Evolutionary conservation across 805 yeast species (phyloP).

Genomic region (Ogataea saltuana): DNA sequence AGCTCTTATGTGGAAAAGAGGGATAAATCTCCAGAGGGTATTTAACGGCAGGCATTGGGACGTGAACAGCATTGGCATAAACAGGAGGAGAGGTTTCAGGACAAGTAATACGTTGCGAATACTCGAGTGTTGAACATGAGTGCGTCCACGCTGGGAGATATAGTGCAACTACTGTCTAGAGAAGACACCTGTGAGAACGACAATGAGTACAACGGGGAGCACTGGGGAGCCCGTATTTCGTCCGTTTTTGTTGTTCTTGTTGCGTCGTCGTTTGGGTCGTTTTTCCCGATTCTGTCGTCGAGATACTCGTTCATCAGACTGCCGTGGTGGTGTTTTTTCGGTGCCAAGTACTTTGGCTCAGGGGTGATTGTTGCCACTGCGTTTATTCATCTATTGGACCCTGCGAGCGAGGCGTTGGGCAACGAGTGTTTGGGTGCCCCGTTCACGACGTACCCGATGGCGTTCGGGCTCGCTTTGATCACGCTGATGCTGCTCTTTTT

Average conservation of each 20-base stretch:
- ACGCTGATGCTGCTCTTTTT: conserved; percentile 53
- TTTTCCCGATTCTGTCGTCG: conserved; percentile 63
- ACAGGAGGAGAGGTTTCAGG: too few species aligned
- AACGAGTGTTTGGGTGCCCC: conserved; percentile 64
- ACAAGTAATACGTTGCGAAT: too few species aligned
- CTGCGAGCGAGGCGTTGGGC: conserved; percentile 61
- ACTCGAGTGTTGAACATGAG: too few species aligned
- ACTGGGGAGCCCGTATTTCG: conserved; percentile 51
- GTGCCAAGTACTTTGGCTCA: conserved; percentile 76
- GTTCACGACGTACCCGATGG: conserved; percentile 53
- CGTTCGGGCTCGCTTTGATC: conserved; percentile 54
- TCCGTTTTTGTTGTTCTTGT: conserved; percentile 62
- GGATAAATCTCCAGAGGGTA: neutral
- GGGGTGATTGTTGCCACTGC: conserved; percentile 85
- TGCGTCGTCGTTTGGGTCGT: conserved; percentile 59
- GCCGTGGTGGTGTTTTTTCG: conserved; percentile 63
- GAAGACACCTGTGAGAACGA: conserved; percentile 24
- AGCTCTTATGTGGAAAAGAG: neutral
- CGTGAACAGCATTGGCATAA: too few species aligned
- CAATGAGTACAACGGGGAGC: conserved; percentile 32
- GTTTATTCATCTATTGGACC: conserved; percentile 70
- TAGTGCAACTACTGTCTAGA: conserved; percentile 9
- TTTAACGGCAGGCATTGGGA: too few species aligned
- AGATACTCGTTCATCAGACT: conserved; percentile 56
- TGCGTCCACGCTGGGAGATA: conserved; percentile 5